phyloP scores from a whole-genome alignment of 345 rosid species.

The Salix exigua region DNA sequence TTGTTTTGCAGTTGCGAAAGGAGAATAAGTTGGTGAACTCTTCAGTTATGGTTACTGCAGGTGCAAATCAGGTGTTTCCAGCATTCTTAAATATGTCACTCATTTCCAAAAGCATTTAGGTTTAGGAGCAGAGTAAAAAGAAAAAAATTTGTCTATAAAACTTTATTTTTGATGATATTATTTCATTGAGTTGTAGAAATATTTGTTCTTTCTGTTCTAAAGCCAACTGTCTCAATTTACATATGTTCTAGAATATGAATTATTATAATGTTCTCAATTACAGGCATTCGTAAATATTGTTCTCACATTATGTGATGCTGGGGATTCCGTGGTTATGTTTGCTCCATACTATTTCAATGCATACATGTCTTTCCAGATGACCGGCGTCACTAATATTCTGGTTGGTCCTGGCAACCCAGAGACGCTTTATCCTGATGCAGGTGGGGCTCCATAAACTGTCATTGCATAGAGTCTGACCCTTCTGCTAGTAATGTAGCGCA shows the following conservation, averaged over 20 bases:
- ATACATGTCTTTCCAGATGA: constrained; percentile 98
- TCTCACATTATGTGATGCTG: constrained; percentile 78
- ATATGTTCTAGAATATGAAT: not conserved
- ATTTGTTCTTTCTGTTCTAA: constrained; percentile 3
- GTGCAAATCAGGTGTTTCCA: constrained; percentile 81
- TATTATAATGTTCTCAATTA: constrained; percentile 14
- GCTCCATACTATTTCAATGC: constrained; percentile 97
- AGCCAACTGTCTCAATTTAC: not conserved
- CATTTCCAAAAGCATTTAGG: not conserved
- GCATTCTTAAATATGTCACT: constrained; percentile 1
- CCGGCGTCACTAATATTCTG: constrained; percentile 76
- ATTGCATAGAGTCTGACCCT: not conserved
- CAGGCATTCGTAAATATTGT: constrained; percentile 95
- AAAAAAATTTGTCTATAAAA: not conserved
- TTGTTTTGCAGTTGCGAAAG: constrained; percentile 46
- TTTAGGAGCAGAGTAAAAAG: not conserved
- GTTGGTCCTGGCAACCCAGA: constrained; percentile 72
- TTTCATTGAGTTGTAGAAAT: not conserved
- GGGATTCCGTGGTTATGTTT: constrained; percentile 91
- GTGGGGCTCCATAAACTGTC: constrained; percentile 29
- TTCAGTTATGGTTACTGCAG: constrained; percentile 89
- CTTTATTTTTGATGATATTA: not conserved
- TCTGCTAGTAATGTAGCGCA: not conserved
- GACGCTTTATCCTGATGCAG: constrained; percentile 89
- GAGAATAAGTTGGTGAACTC: constrained; percentile 78